Evolutionary conservation across 352 stramenopile species (phyloP).

Genomic region (Globisporangium cystogenes): DNA sequence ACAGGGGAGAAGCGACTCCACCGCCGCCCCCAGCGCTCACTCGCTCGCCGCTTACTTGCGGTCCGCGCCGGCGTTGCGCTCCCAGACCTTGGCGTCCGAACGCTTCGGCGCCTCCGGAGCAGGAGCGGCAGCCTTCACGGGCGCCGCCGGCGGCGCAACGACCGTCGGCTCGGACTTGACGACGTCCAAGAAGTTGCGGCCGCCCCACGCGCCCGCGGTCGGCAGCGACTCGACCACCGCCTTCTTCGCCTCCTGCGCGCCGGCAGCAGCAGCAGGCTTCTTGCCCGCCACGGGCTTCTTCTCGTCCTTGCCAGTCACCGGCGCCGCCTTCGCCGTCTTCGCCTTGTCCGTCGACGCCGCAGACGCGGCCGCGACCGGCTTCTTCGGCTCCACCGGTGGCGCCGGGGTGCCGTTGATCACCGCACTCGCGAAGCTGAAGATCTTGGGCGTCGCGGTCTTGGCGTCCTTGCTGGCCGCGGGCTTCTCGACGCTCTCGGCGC

Average conservation of each 20-base stretch:
- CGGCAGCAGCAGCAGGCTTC: slow-evolving; percentile 14
- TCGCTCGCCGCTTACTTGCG: slow-evolving; percentile 4
- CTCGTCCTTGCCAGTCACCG: slow-evolving; percentile 31
- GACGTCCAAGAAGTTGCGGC: slow-evolving; percentile 79
- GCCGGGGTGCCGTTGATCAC: slow-evolving; percentile 75
- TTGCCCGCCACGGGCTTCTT: slow-evolving; percentile 25
- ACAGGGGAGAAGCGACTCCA: too few species aligned
- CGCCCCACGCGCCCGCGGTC: slow-evolving; percentile 71
- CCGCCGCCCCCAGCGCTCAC: too few species aligned
- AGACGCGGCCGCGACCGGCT: slow-evolving; percentile 27
- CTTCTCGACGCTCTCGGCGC: slow-evolving; percentile 10
- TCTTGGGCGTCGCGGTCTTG: slow-evolving; percentile 24
- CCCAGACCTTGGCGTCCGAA: slow-evolving; percentile 20
- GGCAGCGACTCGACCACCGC: slow-evolving; percentile 39
- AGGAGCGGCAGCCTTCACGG: slow-evolving; percentile 17
- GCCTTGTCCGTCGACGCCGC: slow-evolving; percentile 18
- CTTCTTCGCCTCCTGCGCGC: neutral
- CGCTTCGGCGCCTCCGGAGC: slow-evolving; percentile 14
- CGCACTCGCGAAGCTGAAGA: slow-evolving; percentile 65
- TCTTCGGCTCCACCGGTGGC: slow-evolving; percentile 25
- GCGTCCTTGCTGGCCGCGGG: neutral
- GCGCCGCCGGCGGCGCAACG: slow-evolving; percentile 19
- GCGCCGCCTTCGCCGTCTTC: slow-evolving; percentile 18
- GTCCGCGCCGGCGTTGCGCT: slow-evolving; percentile 3
- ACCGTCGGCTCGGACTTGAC: slow-evolving; percentile 65